Percentiles rank a stretch among this genome's conserved stretches.
Conservation (phyloP, 805 yeast genomes). For the Candida pseudoglaebosa region DNA sequence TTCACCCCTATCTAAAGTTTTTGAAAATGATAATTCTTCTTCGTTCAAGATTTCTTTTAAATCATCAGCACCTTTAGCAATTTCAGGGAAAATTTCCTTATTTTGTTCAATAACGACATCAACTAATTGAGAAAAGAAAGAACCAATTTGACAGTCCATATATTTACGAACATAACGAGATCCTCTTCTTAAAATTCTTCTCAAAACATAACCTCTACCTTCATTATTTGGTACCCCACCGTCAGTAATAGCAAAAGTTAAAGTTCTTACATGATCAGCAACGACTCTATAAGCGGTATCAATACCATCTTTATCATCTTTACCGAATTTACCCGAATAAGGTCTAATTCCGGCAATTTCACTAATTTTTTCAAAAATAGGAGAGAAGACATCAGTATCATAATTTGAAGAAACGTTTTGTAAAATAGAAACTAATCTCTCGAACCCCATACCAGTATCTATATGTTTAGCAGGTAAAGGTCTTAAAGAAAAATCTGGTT, state of each 20-base stretch:
- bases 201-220: conserved; percentile 96
- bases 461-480: conserved; percentile 91
- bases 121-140: conserved; percentile 86
- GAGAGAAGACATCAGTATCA: conserved; percentile 95
- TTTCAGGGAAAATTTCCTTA: conserved; percentile 87
- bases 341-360: conserved; percentile 91
- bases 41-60: conserved; percentile 90
- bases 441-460: conserved; percentile 99
- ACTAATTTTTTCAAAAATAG: conserved; percentile 80
- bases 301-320: conserved; percentile 87
- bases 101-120: conserved; percentile 92
- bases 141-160: conserved; percentile 92
- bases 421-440: conserved; percentile 89
- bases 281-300: conserved; percentile 98
- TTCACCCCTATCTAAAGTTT: conserved; percentile 97
- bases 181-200: conserved; percentile 97
- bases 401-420: conserved; percentile 91
- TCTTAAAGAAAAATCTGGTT: conserved; percentile 73
- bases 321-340: conserved; percentile 89
- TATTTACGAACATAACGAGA: conserved; percentile 95
- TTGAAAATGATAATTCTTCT: conserved; percentile 92
- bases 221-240: conserved; percentile 99
- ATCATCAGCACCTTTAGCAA: conserved; percentile 63
- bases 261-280: conserved; percentile 97
- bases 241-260: conserved; percentile 93